Evolutionary conservation across 1,284 basidiomycete genomes (phyloP).

Genomic region (Ustilago vetiveriae): DNA sequence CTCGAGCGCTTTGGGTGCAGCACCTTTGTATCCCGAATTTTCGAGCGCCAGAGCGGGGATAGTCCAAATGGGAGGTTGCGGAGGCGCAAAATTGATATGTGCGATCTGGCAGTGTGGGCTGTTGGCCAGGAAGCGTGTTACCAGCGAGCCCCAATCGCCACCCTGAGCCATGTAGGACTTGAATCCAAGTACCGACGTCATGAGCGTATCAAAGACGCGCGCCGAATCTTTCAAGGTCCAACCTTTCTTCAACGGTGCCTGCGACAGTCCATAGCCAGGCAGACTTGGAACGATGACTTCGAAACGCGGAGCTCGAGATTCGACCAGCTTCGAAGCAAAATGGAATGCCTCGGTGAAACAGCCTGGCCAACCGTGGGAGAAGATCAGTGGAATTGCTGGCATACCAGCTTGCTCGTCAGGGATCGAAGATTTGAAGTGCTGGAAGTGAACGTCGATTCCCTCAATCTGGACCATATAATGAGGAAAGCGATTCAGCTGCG

Average conservation of each 20-base stretch:
- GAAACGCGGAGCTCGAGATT: constrained; percentile 37
- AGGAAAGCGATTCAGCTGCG: constrained; percentile 34
- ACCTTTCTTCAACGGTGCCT: constrained; percentile 34
- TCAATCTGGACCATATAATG: constrained; percentile 52
- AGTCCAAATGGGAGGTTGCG: constrained; percentile 33
- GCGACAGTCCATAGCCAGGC: constrained; percentile 53
- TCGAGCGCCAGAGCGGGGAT: constrained; percentile 28
- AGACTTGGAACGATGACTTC: constrained; percentile 60
- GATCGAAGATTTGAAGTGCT: constrained; percentile 31
- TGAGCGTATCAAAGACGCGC: constrained; percentile 50
- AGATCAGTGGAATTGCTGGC: constrained; percentile 55
- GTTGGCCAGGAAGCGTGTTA: constrained; percentile 50
- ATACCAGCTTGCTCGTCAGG: constrained; percentile 15
- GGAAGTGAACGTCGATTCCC: constrained; percentile 51
- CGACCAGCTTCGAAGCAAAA: constrained; percentile 32
- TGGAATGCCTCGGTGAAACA: constrained; percentile 48
- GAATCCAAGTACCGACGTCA: constrained; percentile 51
- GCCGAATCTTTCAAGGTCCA: constrained; percentile 49
- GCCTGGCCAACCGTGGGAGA: constrained; percentile 58
- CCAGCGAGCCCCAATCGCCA: constrained; percentile 55
- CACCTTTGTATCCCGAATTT: constrained; percentile 11
- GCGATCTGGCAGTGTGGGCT: constrained; percentile 48
- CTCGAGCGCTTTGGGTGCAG: constrained; percentile 3
- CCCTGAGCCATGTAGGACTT: constrained; percentile 54
- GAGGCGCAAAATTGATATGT: constrained; percentile 51